A percentile compares a stretch with the other conserved stretches of the same genome.
Evolutionary conservation across 257 asterid species (phyloP).

Genomic region (Penstemon newberryi): DNA sequence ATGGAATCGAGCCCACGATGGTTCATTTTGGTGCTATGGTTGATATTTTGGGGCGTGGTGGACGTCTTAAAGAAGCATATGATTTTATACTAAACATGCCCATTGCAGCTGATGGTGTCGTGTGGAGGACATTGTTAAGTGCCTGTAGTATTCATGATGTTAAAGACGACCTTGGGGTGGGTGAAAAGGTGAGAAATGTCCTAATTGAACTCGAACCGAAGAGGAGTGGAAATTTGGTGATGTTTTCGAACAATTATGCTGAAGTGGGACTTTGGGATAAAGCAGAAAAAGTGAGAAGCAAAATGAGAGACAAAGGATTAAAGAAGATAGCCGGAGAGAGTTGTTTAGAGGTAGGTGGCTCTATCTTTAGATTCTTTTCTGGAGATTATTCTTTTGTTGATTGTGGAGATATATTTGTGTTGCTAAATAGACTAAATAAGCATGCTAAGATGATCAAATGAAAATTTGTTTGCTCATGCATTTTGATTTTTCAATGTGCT

Average conservation of each 20-base stretch:
- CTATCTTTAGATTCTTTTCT: conserved; percentile 44
- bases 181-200: conserved; percentile 50
- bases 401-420: conserved; percentile 37
- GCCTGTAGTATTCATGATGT: conserved; percentile 68
- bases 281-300: conserved; percentile 52
- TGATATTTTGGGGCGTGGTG: conserved; percentile 72
- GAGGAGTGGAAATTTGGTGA: conserved; percentile 69
- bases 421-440: conserved; percentile 40
- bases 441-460: conserved; percentile 44
- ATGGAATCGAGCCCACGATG: conserved; percentile 58
- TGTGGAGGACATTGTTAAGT: conserved; percentile 82
- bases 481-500: neutral
- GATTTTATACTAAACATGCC: conserved; percentile 57
- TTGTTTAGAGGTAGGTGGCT: conserved; percentile 52
- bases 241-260: conserved; percentile 72
- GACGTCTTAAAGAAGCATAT: conserved; percentile 62
- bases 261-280: conserved; percentile 68
- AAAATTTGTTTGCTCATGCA: conserved; percentile 4
- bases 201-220: conserved; percentile 64
- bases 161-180: conserved; percentile 47
- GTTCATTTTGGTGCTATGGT: conserved; percentile 76
- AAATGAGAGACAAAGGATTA: conserved; percentile 49
- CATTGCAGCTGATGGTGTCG: conserved; percentile 53
- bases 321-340: conserved; percentile 78
- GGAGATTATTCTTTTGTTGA: conserved; percentile 42